Evolutionary conservation across 2,329 filamentous ascomycete species (phyloP), one percentile per base, ranked within the genome.

Genomic region (Elsinoe australis): DNA sequence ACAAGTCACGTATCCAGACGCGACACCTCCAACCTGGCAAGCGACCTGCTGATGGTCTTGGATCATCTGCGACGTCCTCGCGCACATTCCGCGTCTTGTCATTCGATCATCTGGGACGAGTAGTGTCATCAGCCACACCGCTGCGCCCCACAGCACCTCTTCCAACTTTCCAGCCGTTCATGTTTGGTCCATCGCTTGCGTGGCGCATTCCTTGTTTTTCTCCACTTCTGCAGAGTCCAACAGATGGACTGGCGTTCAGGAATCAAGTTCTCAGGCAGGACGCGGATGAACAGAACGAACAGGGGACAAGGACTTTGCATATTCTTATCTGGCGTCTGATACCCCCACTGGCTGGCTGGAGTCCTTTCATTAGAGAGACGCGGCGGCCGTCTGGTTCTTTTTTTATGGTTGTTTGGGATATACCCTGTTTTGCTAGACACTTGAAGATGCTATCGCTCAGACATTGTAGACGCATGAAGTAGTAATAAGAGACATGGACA

Each of bases 321-420:
- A n/a, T 32, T 44, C 14, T 32, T 32, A 3, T 44, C 21, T 44
- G 26, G 39, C 17, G 39, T 44, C 28, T 44, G 24, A 44, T 44
- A 44, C 39, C 39, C 33, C 39, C 39, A 44, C 39, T 44, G 39
- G 39, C 17, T 44, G 39, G 39, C 19, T 44, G 39, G 39, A 44
- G 33, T 36, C n/a, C n/a, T n/a, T n/a, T n/a, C n/a, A n/a, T 36
- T 36, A 44, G 26, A 28, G 26, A 41, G 36, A 41, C 21, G 36
- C 36, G 22, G 36, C 17, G 36, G 36, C 28, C 36, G 36, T 41
- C 22, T 44, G 12, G 28, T 12, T 29, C 12, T 29, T 29, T 12
- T 29, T 29, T 29, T 29, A 12, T 7, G 26, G 21, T 21, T 24
- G 9, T 42, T 31, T 44, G 24, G 17, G 26, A 44, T 29, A 44